These are phyloP conservation scores for Adansonia gregorii DNA, from an alignment of 441 rosid species.

Conservation along the genomic window DNA sequence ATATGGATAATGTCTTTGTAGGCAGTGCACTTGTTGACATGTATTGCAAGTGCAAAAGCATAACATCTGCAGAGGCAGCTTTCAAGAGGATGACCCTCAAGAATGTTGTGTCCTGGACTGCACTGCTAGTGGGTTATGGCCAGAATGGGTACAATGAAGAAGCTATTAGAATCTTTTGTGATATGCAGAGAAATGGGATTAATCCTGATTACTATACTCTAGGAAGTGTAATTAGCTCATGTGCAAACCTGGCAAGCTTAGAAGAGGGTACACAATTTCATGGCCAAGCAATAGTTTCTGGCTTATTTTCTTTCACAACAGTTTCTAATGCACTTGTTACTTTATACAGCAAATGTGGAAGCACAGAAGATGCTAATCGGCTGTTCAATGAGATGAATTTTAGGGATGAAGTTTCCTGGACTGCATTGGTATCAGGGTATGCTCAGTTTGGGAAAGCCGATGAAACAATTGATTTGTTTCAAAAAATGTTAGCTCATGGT, in stretches of 20 bases:
- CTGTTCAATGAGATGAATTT: constrained; percentile 74
- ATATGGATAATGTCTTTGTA: constrained; percentile 65
- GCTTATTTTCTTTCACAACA: constrained; percentile 59
- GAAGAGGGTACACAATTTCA: constrained; percentile 96
- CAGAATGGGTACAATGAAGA: constrained; percentile 80
- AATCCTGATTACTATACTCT: constrained; percentile 84
- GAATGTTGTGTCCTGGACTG: constrained; percentile 96
- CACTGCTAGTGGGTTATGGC: constrained; percentile 93
- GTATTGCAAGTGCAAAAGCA: constrained; percentile 78
- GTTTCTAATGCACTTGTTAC: constrained; percentile 91
- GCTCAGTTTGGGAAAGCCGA: constrained; percentile 84
- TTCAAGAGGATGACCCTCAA: constrained; percentile 62
- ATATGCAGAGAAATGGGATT: constrained; percentile 79
- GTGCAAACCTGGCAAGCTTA: constrained; percentile 85
- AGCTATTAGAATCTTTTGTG: constrained; percentile 64
- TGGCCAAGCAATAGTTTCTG: constrained; percentile 65
- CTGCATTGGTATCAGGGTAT: constrained; percentile 84
- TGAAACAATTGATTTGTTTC: constrained; percentile 73
- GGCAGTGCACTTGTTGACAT: constrained; percentile 95
- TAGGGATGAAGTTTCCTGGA: constrained; percentile 90
- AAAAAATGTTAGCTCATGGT: constrained; percentile 66
- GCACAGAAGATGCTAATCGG: constrained; percentile 57
- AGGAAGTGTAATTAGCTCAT: constrained; percentile 87
- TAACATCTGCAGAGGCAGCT: constrained; percentile 66
- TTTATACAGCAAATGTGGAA: constrained; percentile 89